Evolutionary conservation across 2,329 filamentous ascomycete species (phyloP), one percentile per base, ranked within the genome.

Genomic region (Ophiostoma sp.): DNA sequence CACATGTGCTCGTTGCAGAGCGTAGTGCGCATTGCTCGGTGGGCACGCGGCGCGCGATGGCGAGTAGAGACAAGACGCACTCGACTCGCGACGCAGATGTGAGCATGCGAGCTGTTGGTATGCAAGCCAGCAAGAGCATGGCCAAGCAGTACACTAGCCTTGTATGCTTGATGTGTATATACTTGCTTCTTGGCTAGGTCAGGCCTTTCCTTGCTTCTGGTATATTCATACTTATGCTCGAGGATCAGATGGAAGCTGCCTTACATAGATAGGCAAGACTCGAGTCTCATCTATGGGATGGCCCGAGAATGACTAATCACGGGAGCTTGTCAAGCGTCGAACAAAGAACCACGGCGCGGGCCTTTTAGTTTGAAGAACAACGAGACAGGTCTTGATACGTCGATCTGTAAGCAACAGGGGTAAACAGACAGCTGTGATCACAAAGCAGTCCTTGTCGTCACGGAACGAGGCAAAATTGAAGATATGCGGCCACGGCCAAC

Each of bases 281-380:
- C 27, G 27, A 27, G 27, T 27, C 27, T 27, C 27, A 27, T 27
- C 27, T 27, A 27, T 2, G 27, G 27, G 27, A 27, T 27, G 27
- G 27, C 27, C 27, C 27, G 27, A 27, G 42, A 36, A 55, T 7
- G 49, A 55, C 49, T 55, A 55, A 27, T 27, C 8, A 27, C 2
- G 49, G n/a, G n/a, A 52, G 49, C 49, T 52, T 52, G 49, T 18
- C 27, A 60, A 55, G 7, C 18, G 55, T 27, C 14, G 11, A 60
- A 60, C 55, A 60, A 60, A 60, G 55, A 60, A 60, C 11, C 27
- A 38, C 55, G 55, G 55, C 27, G 27, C 55, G 55, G 27, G n/a
- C 55, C 55, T 38, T 55, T 18, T 60, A 60, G 55, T 60, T 27
- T 60, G 27, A 11, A 45, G 7, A 45, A 45, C 9, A 45, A 45